Percentiles rank a stretch among this genome's conserved stretches.
Conservation (phyloP, 108 stramenopile genomes). For the Chaetoceros tenuissimus region DNA sequence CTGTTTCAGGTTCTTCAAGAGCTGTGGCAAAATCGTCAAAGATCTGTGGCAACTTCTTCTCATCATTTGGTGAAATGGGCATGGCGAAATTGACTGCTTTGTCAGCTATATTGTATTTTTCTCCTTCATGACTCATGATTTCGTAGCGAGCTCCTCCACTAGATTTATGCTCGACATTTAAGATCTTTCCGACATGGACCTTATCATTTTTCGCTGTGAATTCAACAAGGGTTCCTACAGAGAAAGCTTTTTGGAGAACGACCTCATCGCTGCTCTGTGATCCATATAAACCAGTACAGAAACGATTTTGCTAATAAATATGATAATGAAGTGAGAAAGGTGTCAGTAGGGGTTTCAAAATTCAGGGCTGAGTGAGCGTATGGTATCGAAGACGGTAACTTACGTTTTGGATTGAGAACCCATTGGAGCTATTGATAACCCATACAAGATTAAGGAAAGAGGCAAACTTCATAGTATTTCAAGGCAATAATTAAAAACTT, state of each 20-base stretch:
- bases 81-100: slow-evolving; percentile 39
- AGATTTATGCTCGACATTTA: slow-evolving; percentile 33
- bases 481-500: too few species aligned
- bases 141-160: slow-evolving; percentile 40
- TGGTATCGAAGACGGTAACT: too few species aligned
- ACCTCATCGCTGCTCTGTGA: slow-evolving; percentile 22
- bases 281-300: too few species aligned
- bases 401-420: too few species aligned
- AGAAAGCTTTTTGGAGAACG: slow-evolving; percentile 25
- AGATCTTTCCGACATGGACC: slow-evolving; percentile 40
- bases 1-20: slow-evolving; percentile 23
- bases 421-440: too few species aligned
- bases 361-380: too few species aligned
- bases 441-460: too few species aligned
- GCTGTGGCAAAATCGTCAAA: slow-evolving; percentile 30
- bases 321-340: too few species aligned
- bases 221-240: slow-evolving; percentile 37
- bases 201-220: slow-evolving; percentile 41
- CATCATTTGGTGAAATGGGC: slow-evolving; percentile 32
- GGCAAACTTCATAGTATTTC: too few species aligned
- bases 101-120: slow-evolving; percentile 36
- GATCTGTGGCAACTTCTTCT: slow-evolving; percentile 28
- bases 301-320: too few species aligned
- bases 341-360: too few species aligned
- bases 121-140: slow-evolving; percentile 31